Evolutionary conservation across 2,329 filamentous ascomycete species (phyloP), one percentile per base, ranked within the genome.

Genomic region (Apiospora kogelbergensis): DNA sequence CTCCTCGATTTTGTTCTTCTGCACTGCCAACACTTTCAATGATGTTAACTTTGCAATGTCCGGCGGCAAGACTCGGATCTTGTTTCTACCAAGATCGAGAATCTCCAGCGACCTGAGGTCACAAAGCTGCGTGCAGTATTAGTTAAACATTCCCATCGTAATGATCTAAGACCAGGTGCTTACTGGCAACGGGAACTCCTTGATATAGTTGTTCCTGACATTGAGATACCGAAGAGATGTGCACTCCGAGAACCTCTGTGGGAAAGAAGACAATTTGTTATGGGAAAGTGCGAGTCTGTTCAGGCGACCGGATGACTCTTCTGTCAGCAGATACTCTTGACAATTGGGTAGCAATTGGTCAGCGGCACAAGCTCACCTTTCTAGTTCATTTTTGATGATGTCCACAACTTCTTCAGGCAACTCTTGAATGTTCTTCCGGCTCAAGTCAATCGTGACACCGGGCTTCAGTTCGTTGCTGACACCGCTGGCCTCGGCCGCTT

Each of bases 11-110:
- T 91, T 89, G 78, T 98, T 98, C 77, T 93, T 93, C 73, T 93
- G 92, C 44, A 98, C 88, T 2, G 94, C 95, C 68, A 98, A 85
- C 20, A 98, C 95, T 77, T 97, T 97, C 72, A 98, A 84, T 1
- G 93, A 97, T 6, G 90, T 91, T 75, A 98, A 84, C 76, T 90
- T 93, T 70, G 88, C 89, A 71, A 98, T 93, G 67, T 95, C 92
- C 63, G 91, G 88, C 0, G 95, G 94, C 1, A 98, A 86, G 11
- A 88, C 84, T 64, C 88, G 88, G 71, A 98, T 90, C 78, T 92
- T 93, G 78, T 98, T 98, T 74, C 93, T 89, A 78, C 94, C 95
- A 68, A 98, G 86, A 81, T 98, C 95, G 71, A 98, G 88, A 70
- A 98, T 97, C 81, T 98, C 95, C 68, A 98, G 88, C 42, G 94